Evolutionary conservation across 495 filamentous ascomycete genomes (phyloP).

Genomic region (Annulohypoxylon moriforme): DNA sequence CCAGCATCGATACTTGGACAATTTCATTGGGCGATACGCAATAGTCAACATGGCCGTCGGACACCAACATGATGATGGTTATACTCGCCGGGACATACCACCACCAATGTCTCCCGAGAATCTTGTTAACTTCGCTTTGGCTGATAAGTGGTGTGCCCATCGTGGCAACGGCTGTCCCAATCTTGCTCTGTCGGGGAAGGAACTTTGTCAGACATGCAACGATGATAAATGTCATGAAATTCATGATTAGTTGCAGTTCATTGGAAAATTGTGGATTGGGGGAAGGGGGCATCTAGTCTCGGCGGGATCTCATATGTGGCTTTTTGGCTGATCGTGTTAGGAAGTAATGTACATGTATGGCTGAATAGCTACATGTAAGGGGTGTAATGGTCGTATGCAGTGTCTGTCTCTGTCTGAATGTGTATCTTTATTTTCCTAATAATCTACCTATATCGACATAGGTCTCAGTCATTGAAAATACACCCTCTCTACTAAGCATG

Average conservation of each 20-base stretch:
- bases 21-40: neutral
- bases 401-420: conserved; percentile 5
- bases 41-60: conserved; percentile 15
- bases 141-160: conserved; percentile 22
- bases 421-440: neutral
- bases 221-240: neutral
- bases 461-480: neutral
- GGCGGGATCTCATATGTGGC: conserved; percentile 1
- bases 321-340: conserved; percentile 13
- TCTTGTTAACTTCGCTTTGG: neutral
- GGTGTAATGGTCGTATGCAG: conserved; percentile 7
- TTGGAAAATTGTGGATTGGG: neutral
- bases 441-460: neutral
- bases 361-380: neutral
- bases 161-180: conserved; percentile 15
- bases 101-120: too few relatives aligned
- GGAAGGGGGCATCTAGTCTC: neutral
- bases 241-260: conserved; percentile 13
- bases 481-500: conserved; percentile 5
- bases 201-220: conserved; percentile 16
- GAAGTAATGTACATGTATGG: neutral
- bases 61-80: neutral
- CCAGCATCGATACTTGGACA: neutral
- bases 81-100: too few relatives aligned
- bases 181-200: neutral